Evolutionary conservation across 2,329 filamentous ascomycete species (phyloP), one percentile per base, ranked within the genome.

Genomic region (Pestalotiopsis sp.): DNA sequence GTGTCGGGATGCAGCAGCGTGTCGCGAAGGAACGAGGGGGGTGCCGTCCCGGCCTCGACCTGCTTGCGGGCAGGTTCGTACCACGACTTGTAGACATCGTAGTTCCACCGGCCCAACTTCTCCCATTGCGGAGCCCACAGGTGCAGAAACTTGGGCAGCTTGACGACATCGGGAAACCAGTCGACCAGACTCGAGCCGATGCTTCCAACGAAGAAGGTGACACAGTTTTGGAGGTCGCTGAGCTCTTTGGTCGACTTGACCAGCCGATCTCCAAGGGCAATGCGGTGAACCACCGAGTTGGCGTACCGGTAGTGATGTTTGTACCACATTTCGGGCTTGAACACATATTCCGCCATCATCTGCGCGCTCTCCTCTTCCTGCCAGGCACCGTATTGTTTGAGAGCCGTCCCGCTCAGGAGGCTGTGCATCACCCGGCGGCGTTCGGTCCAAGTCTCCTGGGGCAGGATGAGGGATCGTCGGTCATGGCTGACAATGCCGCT

Each of bases 361-460:
- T 77, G 73, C 1, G 71, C 70, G 66, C 75, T 80, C 67, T 80
- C 79, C 13, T 76, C 68, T 45, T 80, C 77, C 64, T 80, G 78
- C 72, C 72, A 76, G 1, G 45, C 68, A 27, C 67, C 76, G 65
- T 80, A 80, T 14, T 74, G 61, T 58, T 72, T 75, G 49, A 79
- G 60, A 1, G 72, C 74, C 1, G 77, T 73, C 1, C 77, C 78
- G 65, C 73, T 80, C n/a, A 80, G 71, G 5, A 80, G 69, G 4
- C 75, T 75, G 67, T 81, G 79, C 77, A 80, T 80, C 4, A 79
- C 75, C 3, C 78, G 76, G 11, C 79, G 75, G 12, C 75, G 73
- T 62, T 78, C 77, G n/a, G 70, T 69, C 79, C 78, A 80, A 38
- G 70, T 69, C 52, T 41, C 72, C 68, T 64, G 72, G 38, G 65